Percentiles rank a stretch among this genome's conserved stretches.
Conservation (phyloP, 495 filamentous ascomycete species). For the Hypoxylon rickii region DNA sequence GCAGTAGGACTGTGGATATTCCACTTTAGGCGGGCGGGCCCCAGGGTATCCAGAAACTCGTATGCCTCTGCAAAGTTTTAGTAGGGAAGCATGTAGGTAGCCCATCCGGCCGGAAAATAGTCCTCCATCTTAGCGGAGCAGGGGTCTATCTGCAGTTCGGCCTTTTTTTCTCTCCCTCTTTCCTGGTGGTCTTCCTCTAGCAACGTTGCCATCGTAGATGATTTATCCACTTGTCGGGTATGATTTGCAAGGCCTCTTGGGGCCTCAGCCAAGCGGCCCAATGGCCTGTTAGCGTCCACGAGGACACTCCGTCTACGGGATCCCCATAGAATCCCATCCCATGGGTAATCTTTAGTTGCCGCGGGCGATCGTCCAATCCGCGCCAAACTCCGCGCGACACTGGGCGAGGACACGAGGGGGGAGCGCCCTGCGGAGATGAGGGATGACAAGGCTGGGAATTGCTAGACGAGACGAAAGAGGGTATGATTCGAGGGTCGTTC, state of each 20-base stretch:
- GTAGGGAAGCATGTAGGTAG: too few species aligned
- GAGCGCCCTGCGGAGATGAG: not conserved
- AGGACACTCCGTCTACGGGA: not conserved
- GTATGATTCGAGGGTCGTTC: too few species aligned
- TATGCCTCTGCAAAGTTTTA: too few species aligned
- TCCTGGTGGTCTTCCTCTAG: not conserved
- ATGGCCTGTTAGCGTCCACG: not conserved
- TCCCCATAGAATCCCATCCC: not conserved
- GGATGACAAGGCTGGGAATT: not conserved
- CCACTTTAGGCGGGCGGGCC: too few species aligned
- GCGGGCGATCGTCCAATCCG: conserved; percentile 1
- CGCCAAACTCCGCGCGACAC: not conserved
- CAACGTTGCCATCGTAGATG: not conserved
- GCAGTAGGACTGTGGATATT: too few species aligned
- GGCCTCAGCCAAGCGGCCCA: conserved; percentile 5
- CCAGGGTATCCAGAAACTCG: too few species aligned
- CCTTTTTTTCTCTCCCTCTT: not conserved
- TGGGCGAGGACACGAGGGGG: conserved; percentile 1
- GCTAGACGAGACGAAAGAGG: not conserved
- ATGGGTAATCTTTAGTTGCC: not conserved
- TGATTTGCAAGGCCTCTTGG: not conserved
- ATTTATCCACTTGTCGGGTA: not conserved
- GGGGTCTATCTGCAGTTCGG: not conserved
- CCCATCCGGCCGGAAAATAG: not conserved
- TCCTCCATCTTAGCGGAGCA: not conserved